These are phyloP conservation scores for Lecanosticta acicola DNA, from an alignment of 2,329 filamentous ascomycete species.

Conservation along the genomic window DNA sequence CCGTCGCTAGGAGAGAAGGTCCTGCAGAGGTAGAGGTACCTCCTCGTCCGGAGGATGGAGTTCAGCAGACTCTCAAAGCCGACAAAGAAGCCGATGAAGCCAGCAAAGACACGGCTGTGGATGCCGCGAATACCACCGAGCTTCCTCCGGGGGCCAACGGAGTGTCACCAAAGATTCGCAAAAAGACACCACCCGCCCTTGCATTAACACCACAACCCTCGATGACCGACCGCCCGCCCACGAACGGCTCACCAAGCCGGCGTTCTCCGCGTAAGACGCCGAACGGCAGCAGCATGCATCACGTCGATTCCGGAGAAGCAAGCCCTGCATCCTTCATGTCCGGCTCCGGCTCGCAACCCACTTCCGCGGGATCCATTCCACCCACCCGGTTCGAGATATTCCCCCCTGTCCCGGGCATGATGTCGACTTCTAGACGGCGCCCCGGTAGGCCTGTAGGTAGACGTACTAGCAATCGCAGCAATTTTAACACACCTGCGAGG, in stretches of 20 bases:
- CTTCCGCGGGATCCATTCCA: slow-evolving; percentile 50
- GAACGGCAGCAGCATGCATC: slow-evolving; percentile 20
- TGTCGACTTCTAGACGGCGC: slow-evolving; percentile 29
- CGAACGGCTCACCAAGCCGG: slow-evolving; percentile 23
- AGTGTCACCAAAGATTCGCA: slow-evolving; percentile 18
- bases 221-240: slow-evolving; percentile 12
- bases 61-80: slow-evolving; percentile 33
- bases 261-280: slow-evolving; percentile 31
- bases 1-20: slow-evolving; percentile 81
- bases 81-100: slow-evolving; percentile 3
- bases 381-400: slow-evolving; percentile 71
- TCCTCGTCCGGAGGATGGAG: slow-evolving; percentile 39
- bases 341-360: slow-evolving; percentile 26
- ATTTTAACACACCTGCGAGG: slow-evolving; percentile 23
- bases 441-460: slow-evolving; percentile 29
- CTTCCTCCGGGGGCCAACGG: slow-evolving; percentile 18
- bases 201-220: slow-evolving; percentile 29
- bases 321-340: slow-evolving; percentile 23
- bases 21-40: slow-evolving; percentile 43
- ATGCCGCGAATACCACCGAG: slow-evolving; percentile 19
- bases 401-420: slow-evolving; percentile 56
- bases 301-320: slow-evolving; percentile 17
- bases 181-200: slow-evolving; percentile 24
- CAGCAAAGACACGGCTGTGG: slow-evolving; percentile 9
- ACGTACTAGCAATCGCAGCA: slow-evolving; percentile 21